Base-by-base conservation (phyloP, 805 yeast species). In the Maudiozyma barnettii region DNA sequence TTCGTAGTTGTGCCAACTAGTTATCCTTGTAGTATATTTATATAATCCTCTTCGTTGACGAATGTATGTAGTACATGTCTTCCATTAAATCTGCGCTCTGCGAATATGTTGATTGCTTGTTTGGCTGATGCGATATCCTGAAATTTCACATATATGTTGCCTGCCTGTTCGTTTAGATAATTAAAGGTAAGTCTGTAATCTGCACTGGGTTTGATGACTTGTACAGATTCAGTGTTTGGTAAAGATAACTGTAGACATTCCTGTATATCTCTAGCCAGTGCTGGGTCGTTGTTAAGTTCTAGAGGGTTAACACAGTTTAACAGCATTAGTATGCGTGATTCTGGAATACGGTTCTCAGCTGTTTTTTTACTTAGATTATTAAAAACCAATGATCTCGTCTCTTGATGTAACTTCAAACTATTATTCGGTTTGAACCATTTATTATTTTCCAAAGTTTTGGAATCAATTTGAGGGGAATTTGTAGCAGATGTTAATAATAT, bases 91-190 rank as follows among this genome's bases (percentile, higher is more conserved):
- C 65, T 64, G 45, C 81, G 66, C 1, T 95, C 95, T 8, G 83
- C 78, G 16, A 87, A 54, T 9, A 71, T 74, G 9, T 64, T 49
- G 64, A 78, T 67, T 0, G 93, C 95, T 8, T 64, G 61, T 5
- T 67, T 60, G 1, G 95, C 82, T 2, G 66, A 64, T 1, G 74
- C 75, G 1, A 70, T 64, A 12, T 69, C 67, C 1, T 70, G 72
- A 63, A 84, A 89, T 61, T 82, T 78, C 20, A 85, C 77, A 61
- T 73, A 88, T 0, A 88, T 72, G 51, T 78, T 82, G 0, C 96
- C 96, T 43, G 81, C 72, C 5, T 84, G 86, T 2, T 82, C 43
- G 67, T 74, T 47, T 65, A 76, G 47, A 43, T 56, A 54, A 59
- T 72, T 68, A 53, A 73, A 56, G 57, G 77, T 72, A 59, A 74